Evolutionary conservation across 2,329 filamentous ascomycete species (phyloP).

Genomic region (Kalmusia sp.): DNA sequence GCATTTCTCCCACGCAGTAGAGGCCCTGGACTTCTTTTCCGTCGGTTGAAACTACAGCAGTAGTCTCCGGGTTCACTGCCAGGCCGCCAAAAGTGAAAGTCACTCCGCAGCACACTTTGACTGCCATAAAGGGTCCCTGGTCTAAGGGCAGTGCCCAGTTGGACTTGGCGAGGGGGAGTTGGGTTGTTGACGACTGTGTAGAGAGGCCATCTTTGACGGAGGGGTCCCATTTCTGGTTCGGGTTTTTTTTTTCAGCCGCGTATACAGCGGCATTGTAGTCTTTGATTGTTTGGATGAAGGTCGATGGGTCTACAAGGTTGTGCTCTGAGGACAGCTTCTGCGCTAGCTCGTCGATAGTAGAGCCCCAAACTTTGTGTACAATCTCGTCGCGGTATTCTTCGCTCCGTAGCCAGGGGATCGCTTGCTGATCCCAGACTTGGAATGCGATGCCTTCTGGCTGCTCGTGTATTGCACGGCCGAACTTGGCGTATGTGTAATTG

Average conservation of each 20-base stretch:
- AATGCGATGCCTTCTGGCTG: slow-evolving; percentile 67
- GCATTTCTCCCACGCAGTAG: slow-evolving; percentile 70
- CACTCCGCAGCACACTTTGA: slow-evolving; percentile 70
- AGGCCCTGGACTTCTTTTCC: slow-evolving; percentile 60
- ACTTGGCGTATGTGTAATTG: slow-evolving; percentile 73
- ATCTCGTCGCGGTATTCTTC: slow-evolving; percentile 70
- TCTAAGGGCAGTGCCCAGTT: slow-evolving; percentile 71
- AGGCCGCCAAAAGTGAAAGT: slow-evolving; percentile 75
- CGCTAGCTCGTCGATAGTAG: slow-evolving; percentile 63
- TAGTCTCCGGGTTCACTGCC: slow-evolving; percentile 61
- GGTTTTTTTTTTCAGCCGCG: slow-evolving; percentile 55
- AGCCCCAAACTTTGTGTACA: slow-evolving; percentile 60
- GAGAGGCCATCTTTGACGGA: slow-evolving; percentile 67
- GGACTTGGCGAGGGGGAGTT: slow-evolving; percentile 63
- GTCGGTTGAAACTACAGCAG: slow-evolving; percentile 56
- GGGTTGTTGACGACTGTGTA: slow-evolving; percentile 59
- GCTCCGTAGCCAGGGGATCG: slow-evolving; percentile 59
- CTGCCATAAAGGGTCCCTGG: slow-evolving; percentile 65
- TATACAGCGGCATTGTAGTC: slow-evolving; percentile 67
- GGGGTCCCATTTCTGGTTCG: slow-evolving; percentile 62
- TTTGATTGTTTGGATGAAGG: slow-evolving; percentile 60
- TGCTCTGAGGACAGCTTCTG: slow-evolving; percentile 50
- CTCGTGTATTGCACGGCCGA: slow-evolving; percentile 66
- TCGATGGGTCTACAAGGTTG: slow-evolving; percentile 55
- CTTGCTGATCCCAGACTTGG: slow-evolving; percentile 68